These are phyloP conservation scores for Parathielavia hyrcaniae DNA, from an alignment of 495 filamentous ascomycete genomes.

Conservation along the genomic window DNA sequence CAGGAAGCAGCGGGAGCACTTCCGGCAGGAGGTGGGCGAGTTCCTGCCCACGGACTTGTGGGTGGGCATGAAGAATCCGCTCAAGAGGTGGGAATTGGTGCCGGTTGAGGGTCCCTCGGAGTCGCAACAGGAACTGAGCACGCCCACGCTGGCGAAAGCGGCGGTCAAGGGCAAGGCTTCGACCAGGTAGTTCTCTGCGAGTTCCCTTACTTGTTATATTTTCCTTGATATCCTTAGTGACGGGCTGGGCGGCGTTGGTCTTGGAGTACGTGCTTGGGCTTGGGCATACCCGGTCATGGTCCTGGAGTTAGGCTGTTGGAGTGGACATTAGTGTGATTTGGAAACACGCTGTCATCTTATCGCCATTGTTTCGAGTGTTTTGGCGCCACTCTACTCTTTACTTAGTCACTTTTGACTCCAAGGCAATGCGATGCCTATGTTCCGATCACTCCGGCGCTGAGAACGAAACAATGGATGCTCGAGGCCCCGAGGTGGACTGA, in stretches of 20 bases:
- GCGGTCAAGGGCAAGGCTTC: background rate
- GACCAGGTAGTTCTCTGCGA: background rate
- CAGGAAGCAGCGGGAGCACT: conserved; percentile 64
- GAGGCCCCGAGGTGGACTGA: no score
- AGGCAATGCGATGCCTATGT: no score
- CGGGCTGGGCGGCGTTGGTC: background rate
- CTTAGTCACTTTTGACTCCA: no score
- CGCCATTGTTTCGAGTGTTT: background rate
- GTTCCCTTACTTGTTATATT: background rate
- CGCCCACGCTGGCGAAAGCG: conserved; percentile 19
- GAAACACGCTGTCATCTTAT: background rate
- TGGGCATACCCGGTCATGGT: conserved; percentile 1
- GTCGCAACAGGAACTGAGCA: conserved; percentile 14
- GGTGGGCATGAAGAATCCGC: conserved; percentile 54
- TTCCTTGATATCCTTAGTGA: background rate
- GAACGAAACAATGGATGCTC: no score
- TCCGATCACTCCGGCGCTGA: no score
- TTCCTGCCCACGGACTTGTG: conserved; percentile 86
- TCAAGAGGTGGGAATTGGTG: conserved; percentile 41
- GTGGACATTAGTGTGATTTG: background rate
- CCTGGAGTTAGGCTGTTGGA: background rate
- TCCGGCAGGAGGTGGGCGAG: conserved; percentile 75
- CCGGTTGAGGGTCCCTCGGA: conserved; percentile 22
- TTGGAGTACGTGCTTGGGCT: conserved; percentile 1
- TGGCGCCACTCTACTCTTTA: background rate